Evolutionary conservation across 2,329 filamentous ascomycete species (phyloP).

Genomic region (Magnaporthiopsis incrustans): DNA sequence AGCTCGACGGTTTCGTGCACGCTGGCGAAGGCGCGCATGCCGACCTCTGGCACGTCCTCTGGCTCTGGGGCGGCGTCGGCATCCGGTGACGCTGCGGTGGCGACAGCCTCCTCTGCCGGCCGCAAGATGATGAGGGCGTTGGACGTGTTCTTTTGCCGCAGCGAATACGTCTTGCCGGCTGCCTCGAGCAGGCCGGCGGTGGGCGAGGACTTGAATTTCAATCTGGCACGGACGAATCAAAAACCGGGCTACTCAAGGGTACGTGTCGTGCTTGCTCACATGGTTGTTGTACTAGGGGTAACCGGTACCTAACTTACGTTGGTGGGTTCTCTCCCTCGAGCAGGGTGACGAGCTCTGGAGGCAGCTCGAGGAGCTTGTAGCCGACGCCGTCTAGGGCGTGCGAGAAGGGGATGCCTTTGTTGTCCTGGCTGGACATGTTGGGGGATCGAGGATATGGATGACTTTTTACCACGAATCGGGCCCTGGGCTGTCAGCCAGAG

Average conservation of each 20-base stretch:
- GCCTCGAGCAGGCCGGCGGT: conserved; percentile 46
- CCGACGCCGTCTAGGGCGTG: conserved; percentile 39
- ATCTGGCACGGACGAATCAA: conserved; percentile 21
- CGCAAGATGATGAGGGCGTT: conserved; percentile 54
- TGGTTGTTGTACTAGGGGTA: conserved; percentile 21
- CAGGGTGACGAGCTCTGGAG: conserved; percentile 46
- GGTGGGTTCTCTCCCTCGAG: conserved; percentile 47
- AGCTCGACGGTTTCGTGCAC: conserved; percentile 57
- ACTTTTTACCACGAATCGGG: too few relatives aligned
- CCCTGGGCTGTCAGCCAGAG: too few relatives aligned
- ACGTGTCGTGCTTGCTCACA: too few relatives aligned
- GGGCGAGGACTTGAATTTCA: conserved; percentile 41
- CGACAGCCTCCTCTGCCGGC: conserved; percentile 18
- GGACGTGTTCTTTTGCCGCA: conserved; percentile 60
- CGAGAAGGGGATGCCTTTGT: conserved; percentile 38
- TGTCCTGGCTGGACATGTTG: conserved; percentile 36
- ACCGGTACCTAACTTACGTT: conserved; percentile 32
- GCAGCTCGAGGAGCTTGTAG: conserved; percentile 56
- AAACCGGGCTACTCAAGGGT: too few relatives aligned
- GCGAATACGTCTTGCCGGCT: conserved; percentile 43
- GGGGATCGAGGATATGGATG: too few relatives aligned
- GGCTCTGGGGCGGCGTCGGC: conserved; percentile 8
- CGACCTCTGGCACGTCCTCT: conserved; percentile 19
- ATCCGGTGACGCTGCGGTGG: conserved; percentile 12
- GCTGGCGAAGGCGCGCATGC: conserved; percentile 43